Evolutionary conservation across 139 green algal species (phyloP), one percentile per base, ranked within the genome.

Genomic region (Coelastrella sp.): DNA sequence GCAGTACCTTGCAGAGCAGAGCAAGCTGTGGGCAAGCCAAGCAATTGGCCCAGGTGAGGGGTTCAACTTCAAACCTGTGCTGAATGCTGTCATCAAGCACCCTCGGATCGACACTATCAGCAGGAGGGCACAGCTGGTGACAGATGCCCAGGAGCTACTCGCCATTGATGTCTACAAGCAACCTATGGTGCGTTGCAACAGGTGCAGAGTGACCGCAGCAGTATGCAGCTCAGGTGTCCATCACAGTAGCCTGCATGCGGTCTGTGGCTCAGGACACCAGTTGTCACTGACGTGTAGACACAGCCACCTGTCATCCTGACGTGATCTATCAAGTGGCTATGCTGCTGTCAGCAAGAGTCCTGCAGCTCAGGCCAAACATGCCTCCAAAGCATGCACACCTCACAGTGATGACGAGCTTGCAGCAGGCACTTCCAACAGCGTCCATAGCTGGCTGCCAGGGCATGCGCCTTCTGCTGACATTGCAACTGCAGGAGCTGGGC

Each of bases 1-100:
- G 8, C 93, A 98, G 57, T 98, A 98, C 93, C 75, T 91, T 90
- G 57, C 93, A 63, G 95, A 98, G 63, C 97, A 97, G 91, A 96
- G 96, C 15, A 89, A 95, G 80, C 95, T 96, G 63, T 97, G 95
- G 95, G n/a, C 94, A 7, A 58, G 25, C 63, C n/a, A 25, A 65
- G 8, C 11, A 7, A 5, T 87, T 68, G 80, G 80, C 8, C 80
- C 80, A 20, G 83, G 65, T 4, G 84, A 12, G 6, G 84, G 56
- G 11, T 89, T 82, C 72, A 57, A 82, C 72, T 22, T 80, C 68
- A 68, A 78, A 12, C 49, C 84, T 20, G 72, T 82, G 68, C 72
- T 89, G 27, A 89, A 89, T 57, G 35, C 70, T 7, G 84, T 89
- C 9, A 72, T 89, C 20, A 82, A 72, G 57, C 59, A 83, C 72